Base-by-base conservation (phyloP, 495 filamentous ascomycete genomes). In the Pseudevernia furfuracea region DNA sequence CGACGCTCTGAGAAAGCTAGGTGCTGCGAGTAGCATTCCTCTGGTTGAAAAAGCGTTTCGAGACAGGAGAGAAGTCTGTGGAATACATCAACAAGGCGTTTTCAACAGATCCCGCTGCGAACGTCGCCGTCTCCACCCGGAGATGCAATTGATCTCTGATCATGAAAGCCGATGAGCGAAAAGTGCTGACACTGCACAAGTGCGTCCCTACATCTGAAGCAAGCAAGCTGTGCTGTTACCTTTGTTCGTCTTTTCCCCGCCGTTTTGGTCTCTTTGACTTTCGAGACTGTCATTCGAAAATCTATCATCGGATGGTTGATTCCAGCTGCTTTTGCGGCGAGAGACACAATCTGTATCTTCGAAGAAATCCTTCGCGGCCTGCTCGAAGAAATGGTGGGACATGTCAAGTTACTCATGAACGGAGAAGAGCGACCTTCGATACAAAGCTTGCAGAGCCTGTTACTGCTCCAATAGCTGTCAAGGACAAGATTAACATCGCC, bases 161-260 rank as follows among this genome's bases (percentile, higher is more conserved):
- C 28, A 59, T 15, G 39, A 38, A 23, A 38, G n/a, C 8, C 23
- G 14, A 12, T 23, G 5, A 25, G 21, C 30, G 21, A 6, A 38
- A 19, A 14, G 14, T 28, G 25, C 17, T 59, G 32, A 19, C 23
- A 43, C 30, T 14, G 30, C 34, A 23, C 39, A 32, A 23, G 58
- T 59, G 39, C 58, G 41, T 23, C 58, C 32, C 6, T 59, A 59
- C 37, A 59, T 59, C 25, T 32, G 58, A 23, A 34, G 32, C 37
- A 59, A 59, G 58, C 58, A 59, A 59, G 58, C 58, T 59, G 1
- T 59, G 58, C 37, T 59, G 58, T 10, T 59, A 39, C 17, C 58
- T 59, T 30, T 59, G 58, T 23, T n/a, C 14, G 30, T 14, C 17
- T 25, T 9, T 41, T 38, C 58, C 41, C 32, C 58, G 58, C 30